Percentiles rank a stretch among this genome's conserved stretches.
Evolutionary conservation across 148 eudicot genomes (phyloP).

Genomic region (Diospyros kaki): DNA sequence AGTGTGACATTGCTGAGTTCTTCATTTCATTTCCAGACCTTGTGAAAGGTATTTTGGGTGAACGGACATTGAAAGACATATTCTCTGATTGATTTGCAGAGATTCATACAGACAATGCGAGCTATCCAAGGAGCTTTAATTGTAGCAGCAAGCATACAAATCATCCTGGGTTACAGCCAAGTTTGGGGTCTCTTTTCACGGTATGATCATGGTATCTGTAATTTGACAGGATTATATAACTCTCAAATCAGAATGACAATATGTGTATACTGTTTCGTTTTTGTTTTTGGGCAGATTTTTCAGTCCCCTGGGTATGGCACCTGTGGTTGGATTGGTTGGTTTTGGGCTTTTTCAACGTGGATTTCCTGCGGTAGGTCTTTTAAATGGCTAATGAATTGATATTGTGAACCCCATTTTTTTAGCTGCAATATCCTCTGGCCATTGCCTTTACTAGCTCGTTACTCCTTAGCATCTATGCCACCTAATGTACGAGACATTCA

Average conservation of each 20-base stretch:
- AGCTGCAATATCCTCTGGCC: background rate
- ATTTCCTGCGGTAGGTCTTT: slow-evolving; percentile 74
- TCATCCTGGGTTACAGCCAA: slow-evolving; percentile 94
- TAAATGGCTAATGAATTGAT: background rate
- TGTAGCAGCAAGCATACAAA: slow-evolving; percentile 90
- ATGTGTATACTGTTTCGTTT: background rate
- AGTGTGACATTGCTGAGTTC: background rate
- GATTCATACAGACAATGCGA: slow-evolving; percentile 94
- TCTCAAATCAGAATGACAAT: background rate
- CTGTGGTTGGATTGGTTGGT: slow-evolving; percentile 97
- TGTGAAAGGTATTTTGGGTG: slow-evolving; percentile 2
- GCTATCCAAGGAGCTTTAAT: slow-evolving; percentile 98
- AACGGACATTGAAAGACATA: background rate
- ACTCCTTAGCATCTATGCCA: background rate
- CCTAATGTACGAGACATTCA: background rate
- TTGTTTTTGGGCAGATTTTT: slow-evolving; percentile 57
- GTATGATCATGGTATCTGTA: slow-evolving; percentile 34
- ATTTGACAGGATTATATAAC: background rate
- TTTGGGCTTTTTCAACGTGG: slow-evolving; percentile 91
- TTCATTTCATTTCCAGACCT: background rate
- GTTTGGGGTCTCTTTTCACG: slow-evolving; percentile 97
- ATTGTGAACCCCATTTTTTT: background rate
- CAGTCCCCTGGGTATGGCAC: slow-evolving; percentile 99
- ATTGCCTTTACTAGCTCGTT: background rate
- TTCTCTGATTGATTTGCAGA: slow-evolving; percentile 41